Base-by-base conservation (phyloP, 2,329 filamentous ascomycete genomes). In the Fonsecaea pedrosoi region DNA sequence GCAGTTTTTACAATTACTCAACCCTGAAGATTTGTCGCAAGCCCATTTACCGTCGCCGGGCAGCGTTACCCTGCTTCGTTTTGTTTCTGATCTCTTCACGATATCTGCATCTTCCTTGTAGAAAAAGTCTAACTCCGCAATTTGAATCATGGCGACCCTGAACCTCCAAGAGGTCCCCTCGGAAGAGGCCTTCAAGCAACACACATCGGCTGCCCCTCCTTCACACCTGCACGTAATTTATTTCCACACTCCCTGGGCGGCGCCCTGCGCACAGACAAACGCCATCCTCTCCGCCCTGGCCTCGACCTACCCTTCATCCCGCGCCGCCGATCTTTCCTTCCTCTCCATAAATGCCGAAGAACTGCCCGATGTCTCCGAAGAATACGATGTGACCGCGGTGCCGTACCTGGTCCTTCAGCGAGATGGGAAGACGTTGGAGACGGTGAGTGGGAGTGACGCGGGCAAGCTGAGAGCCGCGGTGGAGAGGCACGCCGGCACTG, bases 221-320 rank as follows among this genome's bases (percentile, higher is more conserved):
- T 86, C 89, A 15, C 87, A 91, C 15, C 87, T 97, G 67, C 85
- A 94, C 70, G 85, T 97, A 75, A 87, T 96, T 76, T 97, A 94
- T 78, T 99, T 99, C 84, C 91, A 98, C 79, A 93, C 95, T 21
- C 91, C 94, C 72, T 99, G 95, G 95, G 95, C 95, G 35, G 93
- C 93, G 67, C 95, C 95, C 54, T 98, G 95, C 84, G 89, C 91
- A 70, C 93, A 97, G 81, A 98, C 98, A 94, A 88, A 87, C 73
- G 91, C 89, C 59, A 91, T 98, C 73, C 87, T 99, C 71, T 85
- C 87, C 76, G 90, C 92, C 25, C 91, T 99, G 71, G 94, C 94
- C 71, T 88, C 89, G 75, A 92, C 94, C 78, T 97, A 96, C 81
- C 88, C 92, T 69, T 84, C 86, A 74, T 54, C 59, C 45, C 59